Percentiles rank a stretch among this genome's conserved stretches.
Conservation (phyloP, 2,329 filamentous ascomycete genomes). For the Beauveria sp. region DNA sequence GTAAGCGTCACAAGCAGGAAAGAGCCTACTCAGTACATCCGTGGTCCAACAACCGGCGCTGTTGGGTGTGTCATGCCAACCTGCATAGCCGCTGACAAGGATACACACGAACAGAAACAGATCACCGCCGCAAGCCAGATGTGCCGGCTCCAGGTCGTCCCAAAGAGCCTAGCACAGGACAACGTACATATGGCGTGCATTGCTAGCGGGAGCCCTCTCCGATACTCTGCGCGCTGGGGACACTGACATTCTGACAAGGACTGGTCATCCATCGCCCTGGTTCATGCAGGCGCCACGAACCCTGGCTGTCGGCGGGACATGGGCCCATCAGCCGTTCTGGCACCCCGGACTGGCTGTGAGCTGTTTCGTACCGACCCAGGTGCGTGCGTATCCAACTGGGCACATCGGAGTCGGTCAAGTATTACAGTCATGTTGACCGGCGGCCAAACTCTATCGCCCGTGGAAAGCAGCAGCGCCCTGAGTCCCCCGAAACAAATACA, state of each 20-base stretch:
- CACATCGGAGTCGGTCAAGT: neutral
- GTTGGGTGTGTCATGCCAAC: neutral
- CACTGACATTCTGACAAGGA: neutral
- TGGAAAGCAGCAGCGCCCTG: neutral
- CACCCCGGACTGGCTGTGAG: constrained; percentile 1
- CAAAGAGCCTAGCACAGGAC: constrained; percentile 6
- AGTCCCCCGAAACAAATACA: neutral
- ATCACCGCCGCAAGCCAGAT: constrained; percentile 10
- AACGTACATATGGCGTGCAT: constrained; percentile 12
- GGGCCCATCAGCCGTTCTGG: constrained; percentile 10
- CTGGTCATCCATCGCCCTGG: constrained; percentile 6
- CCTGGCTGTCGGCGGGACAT: constrained; percentile 5
- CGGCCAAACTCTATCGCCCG: neutral
- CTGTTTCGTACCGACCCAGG: neutral
- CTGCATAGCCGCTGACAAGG: constrained; percentile 11
- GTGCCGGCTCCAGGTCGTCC: constrained; percentile 9
- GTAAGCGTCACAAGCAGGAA: neutral
- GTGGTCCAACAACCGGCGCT: neutral
- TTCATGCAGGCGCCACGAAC: constrained; percentile 12
- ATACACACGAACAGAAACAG: constrained; percentile 3
- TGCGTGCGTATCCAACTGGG: neutral
- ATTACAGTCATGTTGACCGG: neutral
- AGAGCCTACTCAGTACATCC: constrained; percentile 1
- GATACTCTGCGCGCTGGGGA: neutral
- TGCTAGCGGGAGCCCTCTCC: neutral